phyloP scores from a whole-genome alignment of 2,329 filamentous ascomycete genomes.

The Ascochyta viciae-villosae region DNA sequence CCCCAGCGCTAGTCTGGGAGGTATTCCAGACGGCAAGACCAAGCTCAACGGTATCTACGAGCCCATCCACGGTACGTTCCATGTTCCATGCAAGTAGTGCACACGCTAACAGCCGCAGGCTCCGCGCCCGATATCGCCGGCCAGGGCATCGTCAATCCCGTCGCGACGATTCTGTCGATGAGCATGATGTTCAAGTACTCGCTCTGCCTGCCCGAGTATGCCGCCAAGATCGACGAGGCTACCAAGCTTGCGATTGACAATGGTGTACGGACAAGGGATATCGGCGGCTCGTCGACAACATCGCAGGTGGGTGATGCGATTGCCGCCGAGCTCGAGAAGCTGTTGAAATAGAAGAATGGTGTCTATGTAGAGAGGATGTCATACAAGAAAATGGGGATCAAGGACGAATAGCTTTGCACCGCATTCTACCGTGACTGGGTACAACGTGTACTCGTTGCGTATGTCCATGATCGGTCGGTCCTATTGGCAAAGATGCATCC shows the following conservation, averaged over 20 bases:
- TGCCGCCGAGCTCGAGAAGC: slow-evolving; percentile 73
- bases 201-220: slow-evolving; percentile 77
- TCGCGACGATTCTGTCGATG: slow-evolving; percentile 89
- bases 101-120: slow-evolving; percentile 56
- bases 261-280: slow-evolving; percentile 81
- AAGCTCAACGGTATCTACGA: slow-evolving; percentile 95
- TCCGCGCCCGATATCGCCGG: slow-evolving; percentile 94
- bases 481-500: too few species aligned
- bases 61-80: slow-evolving; percentile 83
- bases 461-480: too few species aligned
- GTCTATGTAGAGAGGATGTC: background rate
- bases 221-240: slow-evolving; percentile 79
- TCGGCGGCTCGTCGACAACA: slow-evolving; percentile 79
- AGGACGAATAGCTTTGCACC: background rate
- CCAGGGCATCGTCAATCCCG: slow-evolving; percentile 87
- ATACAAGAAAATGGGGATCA: background rate
- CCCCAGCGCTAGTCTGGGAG: slow-evolving; percentile 85
- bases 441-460: too few species aligned
- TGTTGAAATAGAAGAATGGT: slow-evolving; percentile 57
- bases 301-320: slow-evolving; percentile 84
- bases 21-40: slow-evolving; percentile 83
- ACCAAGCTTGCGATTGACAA: slow-evolving; percentile 81
- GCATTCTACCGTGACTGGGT: too few species aligned
- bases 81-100: background rate
- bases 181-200: slow-evolving; percentile 98